A percentile compares a stretch with the other conserved stretches of the same genome.
Conservation (phyloP, 2,329 filamentous ascomycete genomes). For the Davidsoniella neocaledoniae region DNA sequence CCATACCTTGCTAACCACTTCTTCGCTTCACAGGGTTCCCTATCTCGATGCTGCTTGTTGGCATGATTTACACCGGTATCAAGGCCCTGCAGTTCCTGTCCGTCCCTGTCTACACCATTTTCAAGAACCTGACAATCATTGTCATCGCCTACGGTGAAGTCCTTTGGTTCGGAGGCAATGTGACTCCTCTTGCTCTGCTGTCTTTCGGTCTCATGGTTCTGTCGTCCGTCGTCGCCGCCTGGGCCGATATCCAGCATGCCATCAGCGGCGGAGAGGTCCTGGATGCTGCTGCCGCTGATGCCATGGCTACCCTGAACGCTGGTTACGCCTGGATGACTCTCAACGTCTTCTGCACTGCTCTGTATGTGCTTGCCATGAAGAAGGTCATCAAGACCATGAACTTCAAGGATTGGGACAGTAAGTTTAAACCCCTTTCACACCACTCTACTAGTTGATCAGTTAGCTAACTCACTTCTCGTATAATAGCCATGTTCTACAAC, state of each 20-base stretch:
- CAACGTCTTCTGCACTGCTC: slow-evolving; percentile 88
- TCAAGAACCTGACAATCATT: slow-evolving; percentile 99
- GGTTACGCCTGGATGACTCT: slow-evolving; percentile 97
- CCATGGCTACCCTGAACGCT: slow-evolving; percentile 78
- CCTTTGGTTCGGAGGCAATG: slow-evolving; percentile 89
- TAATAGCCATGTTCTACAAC: slow-evolving; percentile 99
- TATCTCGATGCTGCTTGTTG: slow-evolving; percentile 84
- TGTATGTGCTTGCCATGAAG: slow-evolving; percentile 83
- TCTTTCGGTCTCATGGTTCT: slow-evolving; percentile 95
- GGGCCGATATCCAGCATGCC: slow-evolving; percentile 88
- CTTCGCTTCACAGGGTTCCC: slow-evolving; percentile 57
- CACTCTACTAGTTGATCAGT: not conserved
- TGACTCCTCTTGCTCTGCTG: slow-evolving; percentile 72
- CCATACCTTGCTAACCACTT: not conserved
- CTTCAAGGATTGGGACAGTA: slow-evolving; percentile 99
- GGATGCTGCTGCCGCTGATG: slow-evolving; percentile 45
- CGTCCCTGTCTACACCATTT: slow-evolving; percentile 97
- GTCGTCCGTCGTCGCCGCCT: slow-evolving; percentile 85
- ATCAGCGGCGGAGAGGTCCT: slow-evolving; percentile 40
- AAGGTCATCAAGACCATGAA: slow-evolving; percentile 99
- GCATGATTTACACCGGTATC: slow-evolving; percentile 97
- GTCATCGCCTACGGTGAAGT: slow-evolving; percentile 97
- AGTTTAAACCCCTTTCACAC: slow-evolving; percentile 24
- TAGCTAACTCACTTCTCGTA: slow-evolving; percentile 18
- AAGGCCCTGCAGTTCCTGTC: slow-evolving; percentile 94